A percentile compares a stretch with the other conserved stretches of the same genome.
These are phyloP conservation scores for Kazachstania taianensis DNA, from an alignment of 805 yeast genomes.

Conservation along the genomic window DNA sequence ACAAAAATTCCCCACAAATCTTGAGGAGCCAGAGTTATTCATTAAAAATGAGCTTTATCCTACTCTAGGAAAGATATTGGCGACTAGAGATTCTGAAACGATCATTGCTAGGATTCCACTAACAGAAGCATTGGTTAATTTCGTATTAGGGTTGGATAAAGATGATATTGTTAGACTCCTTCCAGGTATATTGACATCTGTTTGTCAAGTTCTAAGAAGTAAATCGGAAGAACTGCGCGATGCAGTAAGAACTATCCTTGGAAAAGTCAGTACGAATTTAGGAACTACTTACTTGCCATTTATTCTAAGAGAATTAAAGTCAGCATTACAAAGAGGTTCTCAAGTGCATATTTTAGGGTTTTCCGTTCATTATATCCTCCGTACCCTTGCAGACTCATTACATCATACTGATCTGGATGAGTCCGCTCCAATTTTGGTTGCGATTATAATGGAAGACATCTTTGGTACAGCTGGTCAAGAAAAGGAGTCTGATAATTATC, in stretches of 20 bases:
- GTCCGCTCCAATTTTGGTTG: constrained; percentile 48
- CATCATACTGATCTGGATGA: constrained; percentile 69
- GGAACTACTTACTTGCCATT: constrained; percentile 70
- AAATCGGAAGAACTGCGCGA: constrained; percentile 84
- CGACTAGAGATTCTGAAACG: constrained; percentile 67
- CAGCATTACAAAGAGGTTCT: constrained; percentile 79
- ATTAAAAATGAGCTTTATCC: constrained; percentile 52
- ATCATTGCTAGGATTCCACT: constrained; percentile 65
- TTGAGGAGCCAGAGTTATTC: constrained; percentile 34
- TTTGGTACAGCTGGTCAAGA: constrained; percentile 91
- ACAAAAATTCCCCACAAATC: constrained; percentile 30
- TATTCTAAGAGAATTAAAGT: constrained; percentile 63
- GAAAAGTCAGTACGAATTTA: constrained; percentile 49
- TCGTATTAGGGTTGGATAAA: constrained; percentile 51
- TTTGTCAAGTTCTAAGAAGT: constrained; percentile 83
- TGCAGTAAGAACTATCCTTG: constrained; percentile 65
- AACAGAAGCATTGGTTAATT: constrained; percentile 67
- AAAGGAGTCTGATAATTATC: constrained; percentile 88
- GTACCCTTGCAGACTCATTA: constrained; percentile 37
- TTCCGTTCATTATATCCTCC: constrained; percentile 68
- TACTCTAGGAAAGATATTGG: constrained; percentile 48
- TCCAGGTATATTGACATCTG: constrained; percentile 73
- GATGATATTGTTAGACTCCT: constrained; percentile 47
- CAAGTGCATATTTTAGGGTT: constrained; percentile 88
- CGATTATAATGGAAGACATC: constrained; percentile 78